Evolutionary conservation across 2,329 filamentous ascomycete genomes (phyloP).

Genomic region (Aspergillus sp.): DNA sequence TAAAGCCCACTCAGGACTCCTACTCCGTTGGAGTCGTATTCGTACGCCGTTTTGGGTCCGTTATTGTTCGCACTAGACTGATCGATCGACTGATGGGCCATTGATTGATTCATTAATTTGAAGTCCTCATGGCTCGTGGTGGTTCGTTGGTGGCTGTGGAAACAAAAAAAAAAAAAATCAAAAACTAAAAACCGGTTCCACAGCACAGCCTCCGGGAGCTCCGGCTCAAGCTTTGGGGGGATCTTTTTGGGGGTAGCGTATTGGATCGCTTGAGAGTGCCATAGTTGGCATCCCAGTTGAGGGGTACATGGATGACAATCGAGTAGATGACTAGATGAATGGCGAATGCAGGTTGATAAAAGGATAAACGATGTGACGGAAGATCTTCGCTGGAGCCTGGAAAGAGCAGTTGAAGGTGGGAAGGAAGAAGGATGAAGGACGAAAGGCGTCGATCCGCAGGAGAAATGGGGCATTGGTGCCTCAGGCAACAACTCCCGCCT

Average conservation of each 20-base stretch:
- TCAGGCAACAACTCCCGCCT: background rate
- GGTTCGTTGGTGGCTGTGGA: background rate
- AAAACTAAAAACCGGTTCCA: slow-evolving; percentile 16
- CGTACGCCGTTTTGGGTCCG: background rate
- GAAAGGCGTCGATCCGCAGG: background rate
- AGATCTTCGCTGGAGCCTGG: background rate
- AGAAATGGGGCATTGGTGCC: background rate
- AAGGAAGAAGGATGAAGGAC: background rate
- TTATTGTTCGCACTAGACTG: background rate
- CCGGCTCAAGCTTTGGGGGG: slow-evolving; percentile 11
- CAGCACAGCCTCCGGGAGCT: slow-evolving; percentile 21
- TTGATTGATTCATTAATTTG: background rate
- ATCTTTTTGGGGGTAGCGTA: background rate
- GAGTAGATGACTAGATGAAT: background rate
- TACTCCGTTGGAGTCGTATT: background rate
- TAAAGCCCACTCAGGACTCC: background rate
- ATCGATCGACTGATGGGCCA: background rate
- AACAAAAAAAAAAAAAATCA: background rate
- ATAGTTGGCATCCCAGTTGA: background rate
- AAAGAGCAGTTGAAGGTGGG: background rate
- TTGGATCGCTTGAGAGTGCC: background rate
- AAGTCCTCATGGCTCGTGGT: background rate
- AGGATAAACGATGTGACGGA: background rate
- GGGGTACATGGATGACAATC: background rate
- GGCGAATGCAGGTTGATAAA: background rate